Evolutionary conservation across 1,284 basidiomycete genomes (phyloP), one percentile per base, ranked within the genome.

Genomic region (Sporisorium exsertum): DNA sequence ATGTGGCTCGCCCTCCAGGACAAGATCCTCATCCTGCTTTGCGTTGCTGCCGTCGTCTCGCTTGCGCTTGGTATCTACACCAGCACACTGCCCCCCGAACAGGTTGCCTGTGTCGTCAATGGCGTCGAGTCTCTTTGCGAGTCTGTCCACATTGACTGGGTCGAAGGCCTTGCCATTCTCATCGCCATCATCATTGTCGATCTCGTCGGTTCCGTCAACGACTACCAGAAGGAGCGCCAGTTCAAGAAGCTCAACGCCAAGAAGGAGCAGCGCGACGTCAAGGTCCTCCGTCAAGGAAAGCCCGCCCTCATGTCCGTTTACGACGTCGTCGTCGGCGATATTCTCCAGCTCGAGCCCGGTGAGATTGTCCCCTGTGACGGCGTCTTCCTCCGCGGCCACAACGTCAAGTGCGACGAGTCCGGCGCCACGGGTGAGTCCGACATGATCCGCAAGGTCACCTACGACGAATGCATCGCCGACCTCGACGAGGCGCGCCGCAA

Each of bases 211-310:
- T 93, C 93, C 26, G 72, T 95, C 42, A 95, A 94, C 82, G 94
- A 95, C 85, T 99, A 93, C 91, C 95, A 98, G 86, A 98, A 99
- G 87, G 96, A 99, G 86, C 91, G 91, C 8, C 96, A 99, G 87
- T 98, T 99, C 88, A 91, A 93, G 81, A 88, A 88, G 42, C 89
- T 99, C 58, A 97, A 97, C 84, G 93, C 93, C 77, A 93, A 97
- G 87, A 97, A 97, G 87, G 97, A 98, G 65, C 94, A 97, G 81
- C 93, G 96, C 52, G 90, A 90, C 12, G 91, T 98, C 82, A 97
- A 97, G 87, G 92, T 94, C 58, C 91, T 97, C 65, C 92, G 97
- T 13, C 89, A 90, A 74, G 95, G 95, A 29, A 87, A 88, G 35
- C 94, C 97, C 92, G 95, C 84, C 89, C 95, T 86, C 92, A 92